Percentiles rank a stretch among this genome's conserved stretches.
These are phyloP conservation scores for Podospora bellae-mahoneyi DNA, from an alignment of 495 filamentous ascomycete genomes.

Conservation along the genomic window DNA sequence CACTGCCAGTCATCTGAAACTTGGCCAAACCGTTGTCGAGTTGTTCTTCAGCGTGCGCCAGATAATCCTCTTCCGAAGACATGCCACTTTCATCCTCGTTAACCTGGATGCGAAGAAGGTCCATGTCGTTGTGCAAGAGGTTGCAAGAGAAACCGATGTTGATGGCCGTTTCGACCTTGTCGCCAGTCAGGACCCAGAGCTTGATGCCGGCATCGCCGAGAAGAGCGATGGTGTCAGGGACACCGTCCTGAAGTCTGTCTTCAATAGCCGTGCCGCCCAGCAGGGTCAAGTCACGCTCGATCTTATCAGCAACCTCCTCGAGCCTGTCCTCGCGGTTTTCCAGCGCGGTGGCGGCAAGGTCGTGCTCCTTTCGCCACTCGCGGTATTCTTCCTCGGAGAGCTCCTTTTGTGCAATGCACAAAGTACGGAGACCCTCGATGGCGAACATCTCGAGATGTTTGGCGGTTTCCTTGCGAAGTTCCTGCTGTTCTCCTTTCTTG, in stretches of 20 bases:
- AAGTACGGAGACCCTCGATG: conserved; percentile 87
- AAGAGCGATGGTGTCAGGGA: conserved; percentile 92
- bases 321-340: conserved; percentile 90
- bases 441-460: conserved; percentile 97
- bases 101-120: conserved; percentile 87
- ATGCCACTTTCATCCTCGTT: conserved; percentile 59
- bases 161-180: conserved; percentile 99
- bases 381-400: conserved; percentile 84
- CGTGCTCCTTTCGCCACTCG: conserved; percentile 80
- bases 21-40: conserved; percentile 67
- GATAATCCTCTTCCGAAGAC: conserved; percentile 36
- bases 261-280: conserved; percentile 97
- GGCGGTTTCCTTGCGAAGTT: conserved; percentile 77
- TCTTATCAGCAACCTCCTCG: conserved; percentile 81
- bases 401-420: conserved; percentile 88
- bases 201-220: conserved; percentile 96
- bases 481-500: conserved; percentile 76
- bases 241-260: conserved; percentile 94
- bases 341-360: conserved; percentile 79
- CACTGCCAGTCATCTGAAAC: conserved; percentile 80
- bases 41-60: conserved; percentile 60
- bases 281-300: conserved; percentile 85
- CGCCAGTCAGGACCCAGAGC: conserved; percentile 98
- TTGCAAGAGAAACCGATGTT: conserved; percentile 99
- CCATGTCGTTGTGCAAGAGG: conserved; percentile 95